Evolutionary conservation across 768 basidiomycete species (phyloP).

Genomic region (Calocera viscosa): DNA sequence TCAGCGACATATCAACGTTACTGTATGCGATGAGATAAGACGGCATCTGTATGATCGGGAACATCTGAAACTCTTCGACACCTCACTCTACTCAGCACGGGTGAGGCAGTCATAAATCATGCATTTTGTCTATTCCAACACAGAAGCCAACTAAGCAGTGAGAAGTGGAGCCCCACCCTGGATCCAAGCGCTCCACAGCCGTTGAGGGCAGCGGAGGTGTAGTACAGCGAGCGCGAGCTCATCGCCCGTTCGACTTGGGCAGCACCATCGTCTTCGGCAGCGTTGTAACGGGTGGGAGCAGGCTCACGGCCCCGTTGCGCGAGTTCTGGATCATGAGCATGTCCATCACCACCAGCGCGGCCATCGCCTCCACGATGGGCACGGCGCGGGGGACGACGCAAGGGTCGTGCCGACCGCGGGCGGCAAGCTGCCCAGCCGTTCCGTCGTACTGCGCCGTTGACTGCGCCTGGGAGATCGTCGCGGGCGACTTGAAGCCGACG

Average conservation of each 20-base stretch:
- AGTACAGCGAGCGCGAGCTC: background rate
- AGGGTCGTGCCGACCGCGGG: slow-evolving; percentile 89
- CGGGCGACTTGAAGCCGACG: slow-evolving; percentile 95
- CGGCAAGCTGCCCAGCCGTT: slow-evolving; percentile 71
- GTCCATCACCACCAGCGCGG: slow-evolving; percentile 89
- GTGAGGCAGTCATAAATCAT: too few relatives aligned
- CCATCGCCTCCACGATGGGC: slow-evolving; percentile 98
- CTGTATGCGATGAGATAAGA: too few relatives aligned
- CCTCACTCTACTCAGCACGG: background rate
- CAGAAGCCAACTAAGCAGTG: background rate
- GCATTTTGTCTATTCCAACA: too few relatives aligned
- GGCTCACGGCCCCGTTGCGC: slow-evolving; percentile 53
- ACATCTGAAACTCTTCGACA: too few relatives aligned
- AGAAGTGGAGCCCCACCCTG: background rate
- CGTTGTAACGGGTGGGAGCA: slow-evolving; percentile 78
- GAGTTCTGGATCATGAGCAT: slow-evolving; percentile 81
- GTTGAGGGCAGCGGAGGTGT: background rate
- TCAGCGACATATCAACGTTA: too few relatives aligned
- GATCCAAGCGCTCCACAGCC: background rate
- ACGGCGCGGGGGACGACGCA: slow-evolving; percentile 96
- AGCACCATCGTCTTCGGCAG: slow-evolving; percentile 86
- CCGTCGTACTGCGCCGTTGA: slow-evolving; percentile 88
- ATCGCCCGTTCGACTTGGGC: slow-evolving; percentile 26
- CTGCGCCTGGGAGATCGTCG: slow-evolving; percentile 90
- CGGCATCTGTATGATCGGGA: too few relatives aligned